phyloP scores from a whole-genome alignment of 768 basidiomycete species.

The Sarcodon sp. region DNA sequence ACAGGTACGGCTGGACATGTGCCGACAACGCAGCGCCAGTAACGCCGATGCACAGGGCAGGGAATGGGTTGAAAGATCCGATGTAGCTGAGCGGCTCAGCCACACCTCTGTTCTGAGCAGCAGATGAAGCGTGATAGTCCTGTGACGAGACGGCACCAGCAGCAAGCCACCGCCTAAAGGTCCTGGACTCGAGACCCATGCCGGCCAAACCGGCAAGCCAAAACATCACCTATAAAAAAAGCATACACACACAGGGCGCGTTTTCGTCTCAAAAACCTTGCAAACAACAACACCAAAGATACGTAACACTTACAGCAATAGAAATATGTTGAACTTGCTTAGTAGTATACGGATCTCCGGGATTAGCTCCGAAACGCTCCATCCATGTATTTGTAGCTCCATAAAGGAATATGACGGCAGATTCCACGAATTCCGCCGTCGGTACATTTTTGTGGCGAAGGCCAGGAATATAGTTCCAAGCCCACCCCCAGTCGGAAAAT shows the following conservation, averaged over 20 bases:
- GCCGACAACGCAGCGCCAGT: conserved; percentile 92
- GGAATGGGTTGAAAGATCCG: conserved; percentile 83
- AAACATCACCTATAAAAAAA: conserved; percentile 58
- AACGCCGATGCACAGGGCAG: conserved; percentile 86
- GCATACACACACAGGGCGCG: too few species aligned
- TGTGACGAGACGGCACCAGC: conserved; percentile 30
- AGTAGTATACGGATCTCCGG: conserved; percentile 77
- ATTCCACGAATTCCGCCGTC: conserved; percentile 72
- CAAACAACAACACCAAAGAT: too few species aligned
- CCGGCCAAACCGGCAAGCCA: conserved; percentile 88
- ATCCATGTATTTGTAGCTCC: conserved; percentile 93
- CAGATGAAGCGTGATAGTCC: not conserved
- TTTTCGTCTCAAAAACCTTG: conserved; percentile 11
- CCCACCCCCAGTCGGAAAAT: conserved; percentile 82
- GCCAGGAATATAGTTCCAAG: conserved; percentile 71
- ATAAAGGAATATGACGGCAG: conserved; percentile 73
- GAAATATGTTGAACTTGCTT: conserved; percentile 91
- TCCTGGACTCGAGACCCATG: conserved; percentile 78
- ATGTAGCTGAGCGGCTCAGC: conserved; percentile 63
- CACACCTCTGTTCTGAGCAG: conserved; percentile 11
- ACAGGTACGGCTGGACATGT: conserved; percentile 83
- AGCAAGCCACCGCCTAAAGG: conserved; percentile 62
- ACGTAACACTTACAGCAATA: conserved; percentile 43
- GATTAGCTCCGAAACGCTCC: conserved; percentile 80
- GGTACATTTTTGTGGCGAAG: conserved; percentile 23